These are phyloP conservation scores for Scutellaria barbata DNA, from an alignment of 257 asterid species.

Conservation along the genomic window DNA sequence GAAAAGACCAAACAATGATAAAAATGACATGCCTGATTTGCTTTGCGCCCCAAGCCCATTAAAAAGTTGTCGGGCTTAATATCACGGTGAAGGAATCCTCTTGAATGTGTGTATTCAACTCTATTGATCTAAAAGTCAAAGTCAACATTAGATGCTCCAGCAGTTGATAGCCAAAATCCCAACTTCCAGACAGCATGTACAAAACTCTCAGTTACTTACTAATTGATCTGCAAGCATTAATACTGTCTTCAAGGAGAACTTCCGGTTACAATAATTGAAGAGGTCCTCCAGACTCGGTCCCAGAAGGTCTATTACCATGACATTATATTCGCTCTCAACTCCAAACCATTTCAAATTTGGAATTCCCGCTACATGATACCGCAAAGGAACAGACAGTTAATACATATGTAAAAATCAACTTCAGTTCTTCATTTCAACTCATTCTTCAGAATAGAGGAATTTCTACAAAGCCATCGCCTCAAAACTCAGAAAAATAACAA, in stretches of 20 bases:
- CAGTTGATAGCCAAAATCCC: slow-evolving; percentile 30
- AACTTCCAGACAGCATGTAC: slow-evolving; percentile 22
- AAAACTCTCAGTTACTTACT: slow-evolving; percentile 49
- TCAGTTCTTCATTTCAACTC: not conserved
- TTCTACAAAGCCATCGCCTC: slow-evolving; percentile 20
- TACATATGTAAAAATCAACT: slow-evolving; percentile 19
- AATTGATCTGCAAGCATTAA: slow-evolving; percentile 94
- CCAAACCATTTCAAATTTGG: slow-evolving; percentile 95
- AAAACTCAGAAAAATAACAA: slow-evolving; percentile 19
- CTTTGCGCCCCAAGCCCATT: slow-evolving; percentile 99
- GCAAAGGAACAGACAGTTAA: slow-evolving; percentile 30
- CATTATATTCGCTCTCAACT: slow-evolving; percentile 77
- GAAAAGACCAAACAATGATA: slow-evolving; percentile 12
- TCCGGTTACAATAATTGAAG: slow-evolving; percentile 83
- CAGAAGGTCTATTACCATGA: slow-evolving; percentile 94
- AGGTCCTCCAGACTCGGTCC: slow-evolving; percentile 96
- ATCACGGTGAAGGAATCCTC: slow-evolving; percentile 99
- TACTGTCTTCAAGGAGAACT: slow-evolving; percentile 78
- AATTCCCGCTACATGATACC: slow-evolving; percentile 66
- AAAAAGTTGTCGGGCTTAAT: slow-evolving; percentile 93
- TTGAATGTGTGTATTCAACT: slow-evolving; percentile 92
- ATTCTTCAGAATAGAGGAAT: slow-evolving; percentile 21
- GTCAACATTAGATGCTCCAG: slow-evolving; percentile 21
- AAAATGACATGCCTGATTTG: slow-evolving; percentile 72
- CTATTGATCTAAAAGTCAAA: slow-evolving; percentile 70